Percentiles rank a stretch among this genome's conserved stretches.
These are phyloP conservation scores for Biscogniauxia marginata DNA, from an alignment of 2,329 filamentous ascomycete species.

Conservation along the genomic window DNA sequence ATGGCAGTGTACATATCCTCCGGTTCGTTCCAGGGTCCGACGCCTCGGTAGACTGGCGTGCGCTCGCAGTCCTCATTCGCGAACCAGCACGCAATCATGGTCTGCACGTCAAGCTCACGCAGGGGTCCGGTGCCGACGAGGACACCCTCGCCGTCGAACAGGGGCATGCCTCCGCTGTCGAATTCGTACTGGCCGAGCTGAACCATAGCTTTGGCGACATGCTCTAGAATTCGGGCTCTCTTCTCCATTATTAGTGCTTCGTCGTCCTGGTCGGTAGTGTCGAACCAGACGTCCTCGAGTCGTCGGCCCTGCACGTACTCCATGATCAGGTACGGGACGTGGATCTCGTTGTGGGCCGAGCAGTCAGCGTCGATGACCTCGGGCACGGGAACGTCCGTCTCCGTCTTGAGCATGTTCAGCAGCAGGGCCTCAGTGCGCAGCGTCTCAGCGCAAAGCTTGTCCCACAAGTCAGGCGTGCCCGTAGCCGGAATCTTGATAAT, in stretches of 20 bases:
- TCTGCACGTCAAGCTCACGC: slow-evolving; percentile 19
- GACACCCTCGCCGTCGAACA: slow-evolving; percentile 16
- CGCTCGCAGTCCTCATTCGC: slow-evolving; percentile 14
- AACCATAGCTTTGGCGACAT: slow-evolving; percentile 21
- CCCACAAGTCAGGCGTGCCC: slow-evolving; percentile 21
- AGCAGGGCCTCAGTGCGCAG: slow-evolving; percentile 22
- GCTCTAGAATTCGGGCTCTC: slow-evolving; percentile 14
- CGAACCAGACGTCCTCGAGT: slow-evolving; percentile 27
- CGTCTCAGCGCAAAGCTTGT: slow-evolving; percentile 12
- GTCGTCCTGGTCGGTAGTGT: background rate
- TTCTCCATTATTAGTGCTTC: background rate
- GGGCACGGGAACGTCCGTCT: slow-evolving; percentile 21
- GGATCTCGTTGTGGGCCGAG: slow-evolving; percentile 13
- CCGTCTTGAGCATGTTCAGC: slow-evolving; percentile 19
- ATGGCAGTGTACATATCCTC: slow-evolving; percentile 17
- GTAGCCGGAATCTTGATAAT: slow-evolving; percentile 25
- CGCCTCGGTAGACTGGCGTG: slow-evolving; percentile 12
- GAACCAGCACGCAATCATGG: slow-evolving; percentile 25
- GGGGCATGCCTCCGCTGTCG: slow-evolving; percentile 19
- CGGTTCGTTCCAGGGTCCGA: slow-evolving; percentile 15
- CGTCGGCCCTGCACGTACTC: slow-evolving; percentile 17
- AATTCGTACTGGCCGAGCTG: slow-evolving; percentile 22
- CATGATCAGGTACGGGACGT: slow-evolving; percentile 19
- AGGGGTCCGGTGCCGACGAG: slow-evolving; percentile 11
- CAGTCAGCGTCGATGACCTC: slow-evolving; percentile 23